Conservation (phyloP, 768 basidiomycete species). For the Lactarius psammicola region DNA sequence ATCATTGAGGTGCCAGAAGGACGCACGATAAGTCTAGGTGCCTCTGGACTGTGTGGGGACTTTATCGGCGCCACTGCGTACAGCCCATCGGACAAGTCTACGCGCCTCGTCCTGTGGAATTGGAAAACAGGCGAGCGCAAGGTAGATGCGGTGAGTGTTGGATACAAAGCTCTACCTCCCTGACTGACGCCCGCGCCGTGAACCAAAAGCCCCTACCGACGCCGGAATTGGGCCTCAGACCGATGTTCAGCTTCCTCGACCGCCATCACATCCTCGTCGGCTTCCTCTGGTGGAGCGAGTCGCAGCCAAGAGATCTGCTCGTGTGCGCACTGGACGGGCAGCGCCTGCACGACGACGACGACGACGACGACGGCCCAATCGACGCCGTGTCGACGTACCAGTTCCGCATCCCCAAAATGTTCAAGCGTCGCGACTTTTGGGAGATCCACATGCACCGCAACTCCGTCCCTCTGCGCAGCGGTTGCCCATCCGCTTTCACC, state of each 20-base stretch:
- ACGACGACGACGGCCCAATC: not conserved
- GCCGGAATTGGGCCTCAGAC: not conserved
- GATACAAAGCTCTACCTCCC: not conserved
- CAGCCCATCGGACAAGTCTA: not conserved
- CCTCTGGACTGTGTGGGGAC: conserved; percentile 7
- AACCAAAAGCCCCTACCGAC: not conserved
- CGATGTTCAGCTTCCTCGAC: conserved; percentile 13
- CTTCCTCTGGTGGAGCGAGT: not conserved
- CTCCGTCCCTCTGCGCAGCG: not conserved
- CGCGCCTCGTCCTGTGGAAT: conserved; percentile 7
- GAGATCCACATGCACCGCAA: conserved; percentile 9
- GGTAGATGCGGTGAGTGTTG: conserved; percentile 3
- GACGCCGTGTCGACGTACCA: not conserved
- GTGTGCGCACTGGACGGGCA: conserved; percentile 2
- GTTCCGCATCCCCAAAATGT: not conserved
- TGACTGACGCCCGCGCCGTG: not conserved
- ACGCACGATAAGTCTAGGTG: not conserved
- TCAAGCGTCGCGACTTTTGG: conserved; percentile 3
- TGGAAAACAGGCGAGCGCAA: conserved; percentile 11
- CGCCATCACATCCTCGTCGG: conserved; percentile 7
- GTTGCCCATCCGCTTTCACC: no score
- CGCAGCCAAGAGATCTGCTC: conserved; percentile 5
- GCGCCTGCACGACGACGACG: not conserved
- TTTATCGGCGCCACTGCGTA: not conserved
- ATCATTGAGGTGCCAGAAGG: not conserved